These are phyloP conservation scores for Populus ilicifolia DNA, from an alignment of 345 rosid genomes.

Conservation along the genomic window DNA sequence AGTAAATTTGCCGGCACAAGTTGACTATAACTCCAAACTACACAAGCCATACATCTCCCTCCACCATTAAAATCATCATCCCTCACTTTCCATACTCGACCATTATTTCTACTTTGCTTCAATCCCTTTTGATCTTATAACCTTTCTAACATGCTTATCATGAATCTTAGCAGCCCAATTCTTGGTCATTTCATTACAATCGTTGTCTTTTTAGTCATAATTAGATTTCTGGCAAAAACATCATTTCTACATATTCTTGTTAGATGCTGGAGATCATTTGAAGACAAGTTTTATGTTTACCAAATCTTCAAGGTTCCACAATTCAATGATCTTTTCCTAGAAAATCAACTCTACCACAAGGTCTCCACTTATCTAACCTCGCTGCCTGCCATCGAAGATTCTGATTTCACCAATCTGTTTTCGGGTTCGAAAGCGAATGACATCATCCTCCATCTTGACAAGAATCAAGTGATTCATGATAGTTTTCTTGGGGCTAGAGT, in stretches of 20 bases:
- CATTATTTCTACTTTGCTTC: neutral
- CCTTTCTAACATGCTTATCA: neutral
- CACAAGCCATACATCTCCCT: neutral
- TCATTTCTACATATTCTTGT: conserved; percentile 16
- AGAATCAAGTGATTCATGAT: conserved; percentile 10
- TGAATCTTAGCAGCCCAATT: conserved; percentile 2
- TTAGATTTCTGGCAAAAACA: conserved; percentile 10
- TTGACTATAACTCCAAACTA: neutral
- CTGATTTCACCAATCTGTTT: conserved; percentile 19
- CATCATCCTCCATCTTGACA: conserved; percentile 24
- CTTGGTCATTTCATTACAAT: neutral
- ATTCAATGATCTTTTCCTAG: conserved; percentile 13
- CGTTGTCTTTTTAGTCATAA: neutral
- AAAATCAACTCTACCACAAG: conserved; percentile 11
- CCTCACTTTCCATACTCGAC: neutral
- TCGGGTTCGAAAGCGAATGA: conserved; percentile 23
- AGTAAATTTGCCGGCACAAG: neutral
- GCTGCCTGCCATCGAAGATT: conserved; percentile 17
- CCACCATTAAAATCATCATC: neutral
- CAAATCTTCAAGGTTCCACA: conserved; percentile 24
- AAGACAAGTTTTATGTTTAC: conserved; percentile 15
- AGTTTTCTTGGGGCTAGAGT: conserved; percentile 19
- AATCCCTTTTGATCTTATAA: neutral
- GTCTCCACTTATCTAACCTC: conserved; percentile 22
- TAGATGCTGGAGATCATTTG: conserved; percentile 7